Percentiles rank a stretch among this genome's conserved stretches.
Evolutionary conservation across 176 grass and related monocot genomes (phyloP).

Genomic region (Pontederia paniculata): DNA sequence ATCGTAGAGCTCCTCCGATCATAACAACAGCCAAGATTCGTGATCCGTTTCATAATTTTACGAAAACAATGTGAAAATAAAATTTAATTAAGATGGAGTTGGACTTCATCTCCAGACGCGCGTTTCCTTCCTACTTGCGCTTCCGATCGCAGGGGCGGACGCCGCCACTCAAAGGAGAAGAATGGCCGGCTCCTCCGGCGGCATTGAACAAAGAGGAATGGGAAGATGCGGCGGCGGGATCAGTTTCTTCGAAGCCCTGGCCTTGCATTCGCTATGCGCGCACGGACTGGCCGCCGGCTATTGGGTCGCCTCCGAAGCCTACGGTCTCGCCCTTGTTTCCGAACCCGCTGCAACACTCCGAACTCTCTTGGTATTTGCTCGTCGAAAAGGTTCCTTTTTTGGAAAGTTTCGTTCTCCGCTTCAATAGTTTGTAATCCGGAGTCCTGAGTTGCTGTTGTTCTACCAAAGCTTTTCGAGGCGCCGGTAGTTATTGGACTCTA

Average conservation of each 20-base stretch:
- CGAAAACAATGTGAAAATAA: too few species aligned
- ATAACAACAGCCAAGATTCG: too few species aligned
- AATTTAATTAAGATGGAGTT: too few species aligned
- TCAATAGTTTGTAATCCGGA: background rate
- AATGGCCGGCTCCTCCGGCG: too few species aligned
- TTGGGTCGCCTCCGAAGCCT: constrained; percentile 13
- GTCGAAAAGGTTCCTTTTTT: background rate
- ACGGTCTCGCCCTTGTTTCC: constrained; percentile 31
- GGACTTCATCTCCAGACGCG: too few species aligned
- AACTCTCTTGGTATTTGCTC: constrained; percentile 39
- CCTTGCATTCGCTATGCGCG: constrained; percentile 37
- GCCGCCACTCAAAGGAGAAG: too few species aligned
- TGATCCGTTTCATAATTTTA: too few species aligned
- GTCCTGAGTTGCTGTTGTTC: background rate
- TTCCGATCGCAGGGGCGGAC: too few species aligned
- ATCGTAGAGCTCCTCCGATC: too few species aligned
- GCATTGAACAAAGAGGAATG: background rate
- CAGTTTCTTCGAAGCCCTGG: constrained; percentile 12
- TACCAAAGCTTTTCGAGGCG: constrained; percentile 42
- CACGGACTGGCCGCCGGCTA: constrained; percentile 30
- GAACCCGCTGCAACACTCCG: constrained; percentile 42
- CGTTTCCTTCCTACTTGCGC: too few species aligned
- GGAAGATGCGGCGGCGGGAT: constrained; percentile 23
- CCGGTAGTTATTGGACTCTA: constrained; percentile 55
- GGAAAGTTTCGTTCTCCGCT: too few species aligned